phyloP scores from a whole-genome alignment of 2,329 filamentous ascomycete species.

The Claviceps africana region DNA sequence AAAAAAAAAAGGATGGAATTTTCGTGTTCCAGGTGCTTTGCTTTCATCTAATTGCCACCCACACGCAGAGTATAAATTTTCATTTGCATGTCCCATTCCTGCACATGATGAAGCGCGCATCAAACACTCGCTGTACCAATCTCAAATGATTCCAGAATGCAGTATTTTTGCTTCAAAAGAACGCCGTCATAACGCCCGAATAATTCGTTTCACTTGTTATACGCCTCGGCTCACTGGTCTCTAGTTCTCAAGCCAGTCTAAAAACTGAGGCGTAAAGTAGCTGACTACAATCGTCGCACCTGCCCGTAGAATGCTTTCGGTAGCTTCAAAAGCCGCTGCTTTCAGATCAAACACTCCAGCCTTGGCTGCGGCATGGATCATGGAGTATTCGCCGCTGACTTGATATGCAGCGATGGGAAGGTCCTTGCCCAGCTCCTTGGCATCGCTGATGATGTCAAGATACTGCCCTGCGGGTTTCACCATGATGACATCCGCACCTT shows the following conservation, averaged over 20 bases:
- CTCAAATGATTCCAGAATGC: background rate
- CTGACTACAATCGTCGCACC: conserved; percentile 86
- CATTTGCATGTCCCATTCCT: background rate
- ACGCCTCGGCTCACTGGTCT: background rate
- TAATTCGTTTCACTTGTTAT: background rate
- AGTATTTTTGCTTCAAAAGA: background rate
- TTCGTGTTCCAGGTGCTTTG: background rate
- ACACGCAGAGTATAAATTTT: background rate
- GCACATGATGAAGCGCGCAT: background rate
- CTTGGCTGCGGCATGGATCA: conserved; percentile 93
- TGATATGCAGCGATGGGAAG: conserved; percentile 92
- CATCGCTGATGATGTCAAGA: conserved; percentile 93
- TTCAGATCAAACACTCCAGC: conserved; percentile 94
- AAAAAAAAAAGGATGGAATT: background rate
- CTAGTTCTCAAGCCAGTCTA: conserved; percentile 49
- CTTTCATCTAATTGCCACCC: background rate
- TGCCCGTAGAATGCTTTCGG: conserved; percentile 81
- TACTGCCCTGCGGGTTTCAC: conserved; percentile 95
- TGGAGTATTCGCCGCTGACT: conserved; percentile 91
- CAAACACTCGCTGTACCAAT: background rate
- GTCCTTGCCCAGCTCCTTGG: conserved; percentile 84
- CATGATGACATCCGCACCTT: conserved; percentile 98
- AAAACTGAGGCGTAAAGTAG: conserved; percentile 80
- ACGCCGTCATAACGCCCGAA: background rate
- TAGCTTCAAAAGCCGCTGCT: conserved; percentile 87